phyloP scores from a whole-genome alignment of 345 rosid species.

The Acer saccharum region DNA sequence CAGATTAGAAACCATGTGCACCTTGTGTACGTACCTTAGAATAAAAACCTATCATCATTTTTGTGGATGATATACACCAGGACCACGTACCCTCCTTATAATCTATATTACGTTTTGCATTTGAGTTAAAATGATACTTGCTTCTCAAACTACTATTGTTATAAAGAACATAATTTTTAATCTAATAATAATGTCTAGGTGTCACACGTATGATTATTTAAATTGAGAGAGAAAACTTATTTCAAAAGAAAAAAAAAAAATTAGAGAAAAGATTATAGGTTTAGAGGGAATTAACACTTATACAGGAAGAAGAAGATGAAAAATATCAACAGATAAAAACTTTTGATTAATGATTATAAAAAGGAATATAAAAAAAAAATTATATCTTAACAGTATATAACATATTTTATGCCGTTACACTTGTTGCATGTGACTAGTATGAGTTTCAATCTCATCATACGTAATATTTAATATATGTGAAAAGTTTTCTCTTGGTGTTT shows the following conservation, averaged over 20 bases:
- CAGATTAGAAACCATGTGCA: conserved; percentile 32
- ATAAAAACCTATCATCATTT: conserved; percentile 2
- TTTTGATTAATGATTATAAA: neutral
- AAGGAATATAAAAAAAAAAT: no score
- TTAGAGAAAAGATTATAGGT: neutral
- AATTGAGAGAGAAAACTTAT: no score
- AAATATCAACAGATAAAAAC: neutral
- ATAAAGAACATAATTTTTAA: no score
- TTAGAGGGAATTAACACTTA: neutral
- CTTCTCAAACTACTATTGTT: no score
- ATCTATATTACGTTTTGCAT: neutral
- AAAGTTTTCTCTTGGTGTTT: no score
- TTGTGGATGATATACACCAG: conserved; percentile 32
- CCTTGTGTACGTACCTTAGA: conserved; percentile 13
- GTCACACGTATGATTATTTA: neutral
- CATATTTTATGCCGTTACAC: no score
- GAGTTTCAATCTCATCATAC: no score
- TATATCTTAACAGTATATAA: no score
- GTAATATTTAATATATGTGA: no score
- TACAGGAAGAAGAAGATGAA: neutral
- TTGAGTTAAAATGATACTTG: neutral
- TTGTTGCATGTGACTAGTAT: no score
- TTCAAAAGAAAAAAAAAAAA: no score
- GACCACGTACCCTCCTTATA: conserved; percentile 24
- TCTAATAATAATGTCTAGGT: no score